Evolutionary conservation across 495 filamentous ascomycete genomes (phyloP).

Genomic region (Tuber calosporum): DNA sequence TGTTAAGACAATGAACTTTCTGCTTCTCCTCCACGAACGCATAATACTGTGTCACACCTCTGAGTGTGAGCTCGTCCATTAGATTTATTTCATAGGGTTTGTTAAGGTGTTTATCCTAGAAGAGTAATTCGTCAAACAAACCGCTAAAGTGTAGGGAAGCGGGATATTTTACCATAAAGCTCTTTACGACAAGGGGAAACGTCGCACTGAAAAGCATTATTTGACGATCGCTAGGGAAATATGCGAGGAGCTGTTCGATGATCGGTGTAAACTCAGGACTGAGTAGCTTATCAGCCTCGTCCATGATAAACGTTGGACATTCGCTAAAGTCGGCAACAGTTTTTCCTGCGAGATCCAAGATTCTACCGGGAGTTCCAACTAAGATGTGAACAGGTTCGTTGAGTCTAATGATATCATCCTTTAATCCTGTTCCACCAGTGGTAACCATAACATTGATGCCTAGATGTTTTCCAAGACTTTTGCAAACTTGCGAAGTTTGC

Average conservation of each 20-base stretch:
- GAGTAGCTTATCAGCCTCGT: slow-evolving; percentile 94
- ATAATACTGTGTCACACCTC: slow-evolving; percentile 98
- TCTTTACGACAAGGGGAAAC: slow-evolving; percentile 90
- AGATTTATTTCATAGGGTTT: slow-evolving; percentile 97
- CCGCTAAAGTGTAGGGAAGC: background rate
- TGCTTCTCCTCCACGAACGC: slow-evolving; percentile 99
- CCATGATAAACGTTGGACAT: slow-evolving; percentile 97
- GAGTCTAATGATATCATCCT: slow-evolving; percentile 93
- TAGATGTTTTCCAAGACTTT: slow-evolving; percentile 92
- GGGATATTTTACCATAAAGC: slow-evolving; percentile 61
- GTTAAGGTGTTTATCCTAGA: slow-evolving; percentile 84
- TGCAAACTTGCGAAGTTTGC: slow-evolving; percentile 98
- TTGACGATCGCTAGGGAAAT: slow-evolving; percentile 91
- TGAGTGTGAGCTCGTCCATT: slow-evolving; percentile 97
- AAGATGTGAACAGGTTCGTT: slow-evolving; percentile 94
- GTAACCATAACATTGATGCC: slow-evolving; percentile 99
- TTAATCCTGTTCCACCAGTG: slow-evolving; percentile 86
- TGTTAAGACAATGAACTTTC: slow-evolving; percentile 98
- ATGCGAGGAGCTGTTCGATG: slow-evolving; percentile 87
- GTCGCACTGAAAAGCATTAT: slow-evolving; percentile 99
- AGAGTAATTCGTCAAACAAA: slow-evolving; percentile 5
- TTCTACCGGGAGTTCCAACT: slow-evolving; percentile 92
- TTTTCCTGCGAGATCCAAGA: slow-evolving; percentile 90
- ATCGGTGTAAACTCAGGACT: slow-evolving; percentile 95
- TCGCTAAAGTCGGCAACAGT: slow-evolving; percentile 91